Percentiles rank a stretch among this genome's conserved stretches.
phyloP scores from a whole-genome alignment of 1,284 basidiomycete species.

The Apiotrichum veenhuisii region DNA sequence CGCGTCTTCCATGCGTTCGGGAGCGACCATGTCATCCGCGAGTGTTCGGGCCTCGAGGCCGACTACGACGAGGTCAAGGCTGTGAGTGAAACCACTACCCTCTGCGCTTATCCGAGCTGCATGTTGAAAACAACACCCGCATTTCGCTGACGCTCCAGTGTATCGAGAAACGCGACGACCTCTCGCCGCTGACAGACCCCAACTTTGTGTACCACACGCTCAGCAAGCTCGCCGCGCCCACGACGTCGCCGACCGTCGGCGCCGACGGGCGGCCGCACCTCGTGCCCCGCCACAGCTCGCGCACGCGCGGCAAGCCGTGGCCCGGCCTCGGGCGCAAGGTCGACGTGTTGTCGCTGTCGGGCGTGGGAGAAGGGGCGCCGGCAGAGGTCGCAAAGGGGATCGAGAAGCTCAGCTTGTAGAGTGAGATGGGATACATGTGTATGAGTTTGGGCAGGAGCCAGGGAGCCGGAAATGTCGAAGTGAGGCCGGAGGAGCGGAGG shows the following conservation, averaged over 20 bases:
- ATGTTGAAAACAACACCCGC: too few relatives aligned
- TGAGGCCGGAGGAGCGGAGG: too few relatives aligned
- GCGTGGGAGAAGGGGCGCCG: neutral
- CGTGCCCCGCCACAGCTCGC: constrained; percentile 24
- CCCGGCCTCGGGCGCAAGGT: constrained; percentile 59
- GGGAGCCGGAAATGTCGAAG: too few relatives aligned
- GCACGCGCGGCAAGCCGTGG: constrained; percentile 68
- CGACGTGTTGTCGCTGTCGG: constrained; percentile 31
- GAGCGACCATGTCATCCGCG: constrained; percentile 62
- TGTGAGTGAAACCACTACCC: too few relatives aligned
- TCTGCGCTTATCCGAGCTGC: too few relatives aligned
- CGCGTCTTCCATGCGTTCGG: constrained; percentile 81
- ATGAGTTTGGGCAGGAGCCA: too few relatives aligned
- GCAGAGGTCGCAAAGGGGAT: neutral
- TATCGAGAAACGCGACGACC: constrained; percentile 74
- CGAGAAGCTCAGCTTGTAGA: constrained; percentile 6
- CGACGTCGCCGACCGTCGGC: neutral
- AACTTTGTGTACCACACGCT: constrained; percentile 79
- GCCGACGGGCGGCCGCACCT: constrained; percentile 3
- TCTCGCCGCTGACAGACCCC: constrained; percentile 83
- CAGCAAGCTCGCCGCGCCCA: constrained; percentile 59
- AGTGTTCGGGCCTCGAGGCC: constrained; percentile 84
- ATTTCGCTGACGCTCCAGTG: constrained; percentile 18
- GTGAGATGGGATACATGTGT: too few relatives aligned
- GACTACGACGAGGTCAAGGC: constrained; percentile 74